Evolutionary conservation across 495 filamentous ascomycete genomes (phyloP).

Genomic region (Glonium stellatum): DNA sequence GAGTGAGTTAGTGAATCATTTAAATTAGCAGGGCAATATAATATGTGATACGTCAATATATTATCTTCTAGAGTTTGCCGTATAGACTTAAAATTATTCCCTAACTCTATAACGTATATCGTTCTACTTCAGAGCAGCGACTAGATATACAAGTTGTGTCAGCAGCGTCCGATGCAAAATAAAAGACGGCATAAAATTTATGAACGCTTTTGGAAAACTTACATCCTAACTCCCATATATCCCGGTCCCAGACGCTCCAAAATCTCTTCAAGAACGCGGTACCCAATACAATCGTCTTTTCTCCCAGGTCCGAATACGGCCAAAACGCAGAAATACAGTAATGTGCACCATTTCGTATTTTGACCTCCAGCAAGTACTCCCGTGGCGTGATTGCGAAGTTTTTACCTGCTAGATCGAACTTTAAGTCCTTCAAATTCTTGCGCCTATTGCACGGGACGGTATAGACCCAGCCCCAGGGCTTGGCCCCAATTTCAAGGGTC

Average conservation of each 20-base stretch:
- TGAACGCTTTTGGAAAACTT: background rate
- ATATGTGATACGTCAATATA: no score
- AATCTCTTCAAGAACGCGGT: background rate
- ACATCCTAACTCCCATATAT: background rate
- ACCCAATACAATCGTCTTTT: background rate
- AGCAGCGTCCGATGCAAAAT: no score
- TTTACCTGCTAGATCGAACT: background rate
- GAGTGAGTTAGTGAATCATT: no score
- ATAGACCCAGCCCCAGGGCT: background rate
- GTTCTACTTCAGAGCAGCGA: no score
- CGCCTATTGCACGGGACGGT: background rate
- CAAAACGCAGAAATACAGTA: background rate
- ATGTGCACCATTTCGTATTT: background rate
- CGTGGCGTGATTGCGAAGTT: background rate
- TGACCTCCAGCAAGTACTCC: background rate
- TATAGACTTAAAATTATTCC: no score
- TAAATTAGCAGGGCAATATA: no score
- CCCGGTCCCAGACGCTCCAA: background rate
- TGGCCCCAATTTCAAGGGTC: background rate
- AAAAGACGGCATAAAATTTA: no score
- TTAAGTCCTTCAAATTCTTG: background rate
- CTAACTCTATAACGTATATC: no score
- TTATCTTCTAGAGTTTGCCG: no score
- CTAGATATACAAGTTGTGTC: no score
- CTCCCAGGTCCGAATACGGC: background rate